Base-by-base conservation (phyloP, 805 yeast genomes). In the Dipodascus geniculatus region DNA sequence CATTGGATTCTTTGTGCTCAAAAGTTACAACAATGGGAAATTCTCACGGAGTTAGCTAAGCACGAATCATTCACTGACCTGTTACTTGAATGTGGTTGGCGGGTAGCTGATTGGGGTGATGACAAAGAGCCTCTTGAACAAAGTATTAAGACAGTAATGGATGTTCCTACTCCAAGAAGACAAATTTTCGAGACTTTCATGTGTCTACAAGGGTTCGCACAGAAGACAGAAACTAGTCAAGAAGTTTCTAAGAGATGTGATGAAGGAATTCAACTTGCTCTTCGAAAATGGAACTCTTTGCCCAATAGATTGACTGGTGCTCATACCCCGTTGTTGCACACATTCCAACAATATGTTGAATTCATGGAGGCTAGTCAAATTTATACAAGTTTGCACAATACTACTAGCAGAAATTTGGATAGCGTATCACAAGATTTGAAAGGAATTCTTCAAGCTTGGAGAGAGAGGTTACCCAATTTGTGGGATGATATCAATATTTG, bases 401-500 rank as follows among this genome's bases (percentile, higher is more conserved):
- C 99, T 0, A 91, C 88, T 49, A 95, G 95, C 3, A 91, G 87
- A 62, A 93, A 93, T 63, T 70, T 95, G 61, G 99, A 93, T 63
- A 83, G 82, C 35, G 93, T 91, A 66, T 85, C 96, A 0, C 97
- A 89, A 69, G 99, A 93, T 63, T 76, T 93, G 57, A 93, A 93
- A 70, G 79, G 98, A 53, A 96, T 93, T 0, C 70, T 93, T 44
- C 97, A 89, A 67, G 96, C 96, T 1, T 93, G 99, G 99, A 76
- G 99, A 63, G 99, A 93, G 65, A 81, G 99, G 58, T 73, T 95
- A 51, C 99, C 99, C 11, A 93, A 93, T 63, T 74, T 80, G 6
- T 93, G 98, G 97, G 99, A 93, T 69, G 99, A 93, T 66, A 90
- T 93, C 63, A 91, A 89, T 65, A 79, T 90, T 56, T 93, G 99